Percentiles rank a stretch among this genome's conserved stretches.
Evolutionary conservation across 1,284 basidiomycete species (phyloP).

Genomic region (Singerocomus rubriflavus): DNA sequence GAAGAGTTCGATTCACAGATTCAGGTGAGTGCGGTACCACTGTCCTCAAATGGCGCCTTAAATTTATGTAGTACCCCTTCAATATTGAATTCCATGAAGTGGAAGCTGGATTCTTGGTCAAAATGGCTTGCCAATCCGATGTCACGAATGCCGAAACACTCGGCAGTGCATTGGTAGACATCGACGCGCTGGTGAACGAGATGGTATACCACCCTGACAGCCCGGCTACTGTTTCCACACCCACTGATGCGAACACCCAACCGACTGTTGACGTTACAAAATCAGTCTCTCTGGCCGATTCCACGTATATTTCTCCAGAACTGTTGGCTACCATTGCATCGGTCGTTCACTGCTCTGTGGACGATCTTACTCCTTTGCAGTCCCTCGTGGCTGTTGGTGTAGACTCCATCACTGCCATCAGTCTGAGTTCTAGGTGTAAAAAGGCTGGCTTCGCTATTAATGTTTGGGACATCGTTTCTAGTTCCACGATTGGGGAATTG

Average conservation of each 20-base stretch:
- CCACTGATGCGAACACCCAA: not conserved
- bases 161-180: conserved; percentile 23
- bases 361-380: conserved; percentile 32
- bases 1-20: conserved; percentile 37
- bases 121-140: conserved; percentile 37
- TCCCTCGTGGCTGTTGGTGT: conserved; percentile 43
- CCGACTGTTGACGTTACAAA: not conserved
- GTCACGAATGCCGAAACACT: conserved; percentile 31
- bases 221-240: conserved; percentile 9
- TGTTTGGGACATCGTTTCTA: conserved; percentile 42
- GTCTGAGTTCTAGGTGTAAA: conserved; percentile 41
- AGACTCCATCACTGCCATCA: conserved; percentile 54
- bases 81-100: conserved; percentile 45
- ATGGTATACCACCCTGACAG: conserved; percentile 31
- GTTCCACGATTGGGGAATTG: conserved; percentile 39
- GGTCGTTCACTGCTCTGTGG: conserved; percentile 20
- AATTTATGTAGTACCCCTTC: conserved; percentile 40
- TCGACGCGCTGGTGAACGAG: conserved; percentile 30
- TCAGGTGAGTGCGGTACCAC: conserved; percentile 33
- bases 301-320: conserved; percentile 8
- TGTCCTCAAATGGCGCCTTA: not conserved
- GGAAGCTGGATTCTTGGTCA: conserved; percentile 33
- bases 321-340: conserved; percentile 26
- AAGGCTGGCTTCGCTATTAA: conserved; percentile 36
- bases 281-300: not conserved